Evolutionary conservation across 371 early-diverging fungal species (phyloP).

Genomic region (Syncephalis fuscata): DNA sequence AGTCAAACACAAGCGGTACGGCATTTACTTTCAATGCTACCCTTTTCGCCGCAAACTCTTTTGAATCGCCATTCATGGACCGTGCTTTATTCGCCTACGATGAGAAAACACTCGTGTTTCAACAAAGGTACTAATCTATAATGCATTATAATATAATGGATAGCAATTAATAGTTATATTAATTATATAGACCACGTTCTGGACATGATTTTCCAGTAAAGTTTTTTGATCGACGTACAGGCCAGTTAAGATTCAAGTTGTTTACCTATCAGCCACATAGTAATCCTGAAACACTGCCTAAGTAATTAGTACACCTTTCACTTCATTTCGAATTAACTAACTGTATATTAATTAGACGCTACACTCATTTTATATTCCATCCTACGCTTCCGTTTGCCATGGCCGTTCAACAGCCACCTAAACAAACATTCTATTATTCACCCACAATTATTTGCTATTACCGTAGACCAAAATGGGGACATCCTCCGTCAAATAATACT

Average conservation of each 20-base stretch:
- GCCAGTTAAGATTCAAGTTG: slow-evolving; percentile 27
- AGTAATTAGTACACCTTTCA: slow-evolving; percentile 2
- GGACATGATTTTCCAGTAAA: slow-evolving; percentile 29
- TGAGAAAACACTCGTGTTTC: slow-evolving; percentile 28
- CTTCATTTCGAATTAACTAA: not conserved
- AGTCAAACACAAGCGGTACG: slow-evolving; percentile 28
- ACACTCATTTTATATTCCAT: slow-evolving; percentile 31
- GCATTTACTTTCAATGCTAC: slow-evolving; percentile 26
- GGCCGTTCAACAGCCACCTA: slow-evolving; percentile 9
- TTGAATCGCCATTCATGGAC: slow-evolving; percentile 38
- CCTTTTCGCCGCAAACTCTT: slow-evolving; percentile 33
- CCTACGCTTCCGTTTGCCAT: slow-evolving; percentile 38
- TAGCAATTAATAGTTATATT: not conserved
- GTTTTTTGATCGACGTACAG: slow-evolving; percentile 29
- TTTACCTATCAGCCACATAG: slow-evolving; percentile 18
- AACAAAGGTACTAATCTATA: slow-evolving; percentile 20
- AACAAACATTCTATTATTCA: slow-evolving; percentile 1
- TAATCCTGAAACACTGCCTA: not conserved
- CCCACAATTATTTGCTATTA: too few relatives aligned
- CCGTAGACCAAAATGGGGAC: too few relatives aligned
- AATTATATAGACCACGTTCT: slow-evolving; percentile 16
- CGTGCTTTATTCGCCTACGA: slow-evolving; percentile 35
- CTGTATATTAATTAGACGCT: slow-evolving; percentile 13
- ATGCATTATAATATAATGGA: not conserved
- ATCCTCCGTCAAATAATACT: too few relatives aligned